Base-by-base conservation (phyloP, 2,329 filamentous ascomycete genomes). In the Monilinia aucupariae region DNA sequence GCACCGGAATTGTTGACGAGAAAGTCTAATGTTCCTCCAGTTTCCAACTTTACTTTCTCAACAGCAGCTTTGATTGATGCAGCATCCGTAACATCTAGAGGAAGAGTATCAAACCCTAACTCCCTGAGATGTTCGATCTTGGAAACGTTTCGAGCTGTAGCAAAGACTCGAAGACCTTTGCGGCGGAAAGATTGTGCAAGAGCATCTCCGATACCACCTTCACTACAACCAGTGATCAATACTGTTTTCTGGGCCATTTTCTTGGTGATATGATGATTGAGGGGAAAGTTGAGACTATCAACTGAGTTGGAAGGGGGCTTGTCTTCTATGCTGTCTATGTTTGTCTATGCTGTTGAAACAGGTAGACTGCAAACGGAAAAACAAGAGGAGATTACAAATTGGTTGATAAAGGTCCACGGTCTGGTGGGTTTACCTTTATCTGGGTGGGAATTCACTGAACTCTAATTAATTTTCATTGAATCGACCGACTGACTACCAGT, bases 1-100 rank as follows among this genome's bases (percentile, higher is more conserved):
- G 69, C 66, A 17, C 76, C 78, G 8, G 78, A 75, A 68, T 80
- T 80, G 66, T 81, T 80, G 53, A 80, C 71, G 2, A 80, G 71
- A 25, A 69, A 74, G 63, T 80, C 76, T 15, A 80, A 71, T 20
- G 65, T 74, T 17, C 75, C 75, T 30, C 72, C 76, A 0, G 76
- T 75, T 10, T 71, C 67, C 12, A 61, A 61, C 6, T 68, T 63
- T 30, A 80, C 71, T 15, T 69, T 63, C 7, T 70, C 69, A 41
- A 75, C 73, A 3, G 74, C 73, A 32, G 41, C 4, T 34, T 66
- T 62, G 63, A 81, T 76, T 1, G 75, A 78, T 1, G 68, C 67
- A 7, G 69, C 43, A 39, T 74, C 72, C 4, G 73, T 75, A 5
- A 80, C 77, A 64, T 81, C 78, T 1, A 81, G 70, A 1, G 67